Conservation (phyloP, 1,284 basidiomycete species). For the Leccinum fuscescens region DNA sequence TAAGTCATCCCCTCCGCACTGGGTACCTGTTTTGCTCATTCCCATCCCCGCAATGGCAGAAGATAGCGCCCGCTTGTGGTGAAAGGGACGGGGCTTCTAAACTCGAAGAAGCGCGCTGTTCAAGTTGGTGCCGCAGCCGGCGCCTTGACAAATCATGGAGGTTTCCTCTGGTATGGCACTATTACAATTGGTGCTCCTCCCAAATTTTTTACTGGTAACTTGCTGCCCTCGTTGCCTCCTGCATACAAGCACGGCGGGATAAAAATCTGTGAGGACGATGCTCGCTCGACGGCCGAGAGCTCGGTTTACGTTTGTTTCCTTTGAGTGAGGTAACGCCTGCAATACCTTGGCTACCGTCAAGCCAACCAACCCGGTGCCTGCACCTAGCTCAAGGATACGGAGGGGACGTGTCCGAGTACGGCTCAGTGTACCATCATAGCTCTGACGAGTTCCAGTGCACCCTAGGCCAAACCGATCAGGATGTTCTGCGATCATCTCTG, state of each 20-base stretch:
- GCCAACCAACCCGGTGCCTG: slow-evolving; percentile 86
- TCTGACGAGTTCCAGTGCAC: background rate
- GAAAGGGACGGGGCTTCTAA: no score
- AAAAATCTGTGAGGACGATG: slow-evolving; percentile 79
- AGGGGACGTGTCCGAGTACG: slow-evolving; percentile 23
- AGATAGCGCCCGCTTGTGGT: no score
- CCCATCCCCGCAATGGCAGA: no score
- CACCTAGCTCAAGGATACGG: slow-evolving; percentile 79
- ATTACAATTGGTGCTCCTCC: no score
- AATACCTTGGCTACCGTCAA: slow-evolving; percentile 60
- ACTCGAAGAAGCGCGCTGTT: no score
- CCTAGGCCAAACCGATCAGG: slow-evolving; percentile 55
- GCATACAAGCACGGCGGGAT: slow-evolving; percentile 59
- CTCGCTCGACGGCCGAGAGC: slow-evolving; percentile 27
- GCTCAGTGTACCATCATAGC: background rate
- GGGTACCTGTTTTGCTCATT: no score
- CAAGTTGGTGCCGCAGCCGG: no score
- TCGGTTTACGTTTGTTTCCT: background rate
- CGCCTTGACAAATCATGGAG: no score
- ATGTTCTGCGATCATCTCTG: slow-evolving; percentile 68
- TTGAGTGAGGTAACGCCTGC: slow-evolving; percentile 18
- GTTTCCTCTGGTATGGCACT: no score
- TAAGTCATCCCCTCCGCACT: no score
- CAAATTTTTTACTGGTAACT: no score
- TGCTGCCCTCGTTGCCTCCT: no score